Base-by-base conservation (phyloP, 306 rosid species). In the Macrotyloma uniflorum region DNA sequence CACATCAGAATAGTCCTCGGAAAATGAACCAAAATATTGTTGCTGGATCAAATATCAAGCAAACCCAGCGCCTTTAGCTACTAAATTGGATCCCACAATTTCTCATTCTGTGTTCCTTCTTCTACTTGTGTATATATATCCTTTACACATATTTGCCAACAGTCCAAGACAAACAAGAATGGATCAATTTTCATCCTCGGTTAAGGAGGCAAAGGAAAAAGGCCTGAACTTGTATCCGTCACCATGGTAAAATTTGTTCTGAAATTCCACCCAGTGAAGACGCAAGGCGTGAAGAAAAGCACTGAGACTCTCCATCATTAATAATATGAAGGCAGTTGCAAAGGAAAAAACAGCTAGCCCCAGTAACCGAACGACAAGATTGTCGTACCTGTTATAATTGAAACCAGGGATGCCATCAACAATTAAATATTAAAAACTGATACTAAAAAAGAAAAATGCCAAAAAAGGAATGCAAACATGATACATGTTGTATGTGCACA, bases 231-330 rank as follows among this genome's bases (percentile, higher is more conserved):
- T 91, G 69, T 86, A 85, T 79, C 98, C 98, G 82, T 93, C 98
- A 6, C 95, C 98, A 28, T 80, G 79, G 83, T 93, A 93, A 88
- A 93, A 93, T 74, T 93, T 93, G 51, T 82, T 90, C 82, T 93
- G 98, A 83, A 91, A 93, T 81, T 93, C 97, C 33, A 93, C 93
- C 98, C 97, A 93, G 68, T 93, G 98, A 77, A 93, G 98, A 85
- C 97, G 98, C 84, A 93, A 70, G 77, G 98, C 97, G 46, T 93
- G 98, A 79, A 93, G 98, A 86, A 93, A 93, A 64, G 98, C 97
- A 62, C 98, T 88, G 3, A 93, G 90, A n/a, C 89, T 84, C 88
- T 93, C 97, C 98, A 93, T 91, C 95, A 93, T 93, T 51, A 93
- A 93, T 23, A 93, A 85, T 81, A 93, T 89, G 80, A 93, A 93